phyloP scores from a whole-genome alignment of 192 early-diverging fungal genomes.

The Allomyces macrogynus region DNA sequence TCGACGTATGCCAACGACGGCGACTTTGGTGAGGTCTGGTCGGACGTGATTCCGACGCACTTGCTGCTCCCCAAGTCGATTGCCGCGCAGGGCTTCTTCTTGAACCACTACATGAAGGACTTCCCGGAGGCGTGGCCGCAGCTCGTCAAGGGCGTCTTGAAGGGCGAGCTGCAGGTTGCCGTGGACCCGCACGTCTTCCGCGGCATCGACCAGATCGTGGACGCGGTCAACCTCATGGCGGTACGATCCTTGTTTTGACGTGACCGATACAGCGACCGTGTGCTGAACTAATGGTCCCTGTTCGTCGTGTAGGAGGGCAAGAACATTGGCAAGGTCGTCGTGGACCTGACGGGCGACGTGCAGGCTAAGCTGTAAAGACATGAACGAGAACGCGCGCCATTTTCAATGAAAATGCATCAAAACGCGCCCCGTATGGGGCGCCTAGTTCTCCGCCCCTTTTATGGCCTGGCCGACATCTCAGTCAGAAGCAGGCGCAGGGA shows the following conservation, averaged over 20 bases:
- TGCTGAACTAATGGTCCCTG: too few relatives aligned
- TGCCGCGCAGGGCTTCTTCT: slow-evolving; percentile 31
- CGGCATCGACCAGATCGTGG: slow-evolving; percentile 13
- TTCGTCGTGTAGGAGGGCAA: slow-evolving; percentile 17
- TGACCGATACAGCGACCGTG: too few relatives aligned
- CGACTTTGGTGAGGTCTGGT: slow-evolving; percentile 9
- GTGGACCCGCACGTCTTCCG: slow-evolving; percentile 18
- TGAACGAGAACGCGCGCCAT: too few relatives aligned
- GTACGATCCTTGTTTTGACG: too few relatives aligned
- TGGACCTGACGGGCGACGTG: slow-evolving; percentile 5
- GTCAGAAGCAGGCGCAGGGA: too few relatives aligned
- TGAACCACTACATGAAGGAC: slow-evolving; percentile 19
- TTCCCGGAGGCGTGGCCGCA: slow-evolving; percentile 12
- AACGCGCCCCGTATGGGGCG: too few relatives aligned
- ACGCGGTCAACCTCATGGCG: slow-evolving; percentile 17
- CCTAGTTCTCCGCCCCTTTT: too few relatives aligned
- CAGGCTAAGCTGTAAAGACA: too few relatives aligned
- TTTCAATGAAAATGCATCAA: too few relatives aligned
- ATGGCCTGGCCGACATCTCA: too few relatives aligned
- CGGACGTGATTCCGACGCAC: slow-evolving; percentile 19
- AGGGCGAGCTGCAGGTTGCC: slow-evolving; percentile 16
- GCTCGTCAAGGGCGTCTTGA: slow-evolving; percentile 8
- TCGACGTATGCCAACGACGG: slow-evolving; percentile 7
- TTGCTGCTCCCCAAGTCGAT: slow-evolving; percentile 24
- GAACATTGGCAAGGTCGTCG: slow-evolving; percentile 35